Conservation (phyloP, 108 stramenopile species). For the Cylindrotheca closterium region DNA sequence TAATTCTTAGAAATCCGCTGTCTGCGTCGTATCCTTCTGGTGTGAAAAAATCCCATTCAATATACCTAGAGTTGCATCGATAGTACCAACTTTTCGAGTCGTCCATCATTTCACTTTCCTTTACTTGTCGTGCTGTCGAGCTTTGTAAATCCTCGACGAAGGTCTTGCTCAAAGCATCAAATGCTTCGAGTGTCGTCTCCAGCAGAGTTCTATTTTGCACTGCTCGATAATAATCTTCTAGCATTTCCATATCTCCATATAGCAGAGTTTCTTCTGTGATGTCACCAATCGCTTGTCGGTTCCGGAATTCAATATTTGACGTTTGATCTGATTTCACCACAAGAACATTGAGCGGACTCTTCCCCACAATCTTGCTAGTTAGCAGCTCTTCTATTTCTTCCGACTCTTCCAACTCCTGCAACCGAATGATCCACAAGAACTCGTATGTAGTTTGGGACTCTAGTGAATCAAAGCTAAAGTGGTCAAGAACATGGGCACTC, state of each 20-base stretch:
- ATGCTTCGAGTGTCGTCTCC: not conserved
- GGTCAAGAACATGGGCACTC: not conserved
- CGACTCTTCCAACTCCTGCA: not conserved
- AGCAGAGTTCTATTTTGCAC: not conserved
- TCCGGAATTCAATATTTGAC: not conserved
- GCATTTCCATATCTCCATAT: not conserved
- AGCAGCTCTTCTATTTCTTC: not conserved
- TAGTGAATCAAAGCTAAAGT: not conserved
- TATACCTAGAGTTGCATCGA: not conserved
- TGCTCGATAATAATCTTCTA: not conserved
- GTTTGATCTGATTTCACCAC: not conserved
- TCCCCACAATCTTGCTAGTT: not conserved
- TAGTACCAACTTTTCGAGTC: not conserved
- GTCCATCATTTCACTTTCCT: not conserved
- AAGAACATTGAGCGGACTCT: conserved; percentile 1
- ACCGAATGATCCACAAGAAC: not conserved
- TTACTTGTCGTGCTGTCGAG: not conserved
- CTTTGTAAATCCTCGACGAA: not conserved
- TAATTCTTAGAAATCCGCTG: not conserved
- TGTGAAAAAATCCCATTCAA: not conserved
- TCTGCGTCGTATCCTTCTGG: not conserved
- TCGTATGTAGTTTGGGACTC: not conserved
- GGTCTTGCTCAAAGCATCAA: not conserved
- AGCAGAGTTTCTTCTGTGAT: not conserved
- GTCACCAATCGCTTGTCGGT: not conserved